Percentiles rank a stretch among this genome's conserved stretches.
Evolutionary conservation across 441 rosid genomes (phyloP).

Genomic region (Biscutella auriculata): DNA sequence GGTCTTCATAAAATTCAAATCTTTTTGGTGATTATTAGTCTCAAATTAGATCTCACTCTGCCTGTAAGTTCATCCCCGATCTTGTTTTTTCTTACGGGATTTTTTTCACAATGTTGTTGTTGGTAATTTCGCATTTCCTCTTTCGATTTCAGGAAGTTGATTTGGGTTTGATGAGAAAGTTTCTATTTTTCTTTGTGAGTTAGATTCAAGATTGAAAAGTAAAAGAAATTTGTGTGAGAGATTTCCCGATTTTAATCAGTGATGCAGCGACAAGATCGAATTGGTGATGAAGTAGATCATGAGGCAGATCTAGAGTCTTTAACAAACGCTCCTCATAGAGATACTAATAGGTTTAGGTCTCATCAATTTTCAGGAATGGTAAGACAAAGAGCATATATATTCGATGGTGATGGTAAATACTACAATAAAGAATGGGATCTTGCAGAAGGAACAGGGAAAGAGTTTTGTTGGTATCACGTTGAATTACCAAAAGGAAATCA

Average conservation of each 20-base stretch:
- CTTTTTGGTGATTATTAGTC: no score
- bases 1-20: no score
- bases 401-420: slow-evolving; percentile 68
- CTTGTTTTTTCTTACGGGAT: no score
- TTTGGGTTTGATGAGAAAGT: no score
- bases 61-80: no score
- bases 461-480: slow-evolving; percentile 93
- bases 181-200: no score
- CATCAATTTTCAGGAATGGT: slow-evolving; percentile 55
- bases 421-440: slow-evolving; percentile 76
- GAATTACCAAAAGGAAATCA: slow-evolving; percentile 78
- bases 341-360: slow-evolving; percentile 10
- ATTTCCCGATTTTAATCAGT: not conserved
- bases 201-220: no score
- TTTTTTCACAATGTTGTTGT: no score
- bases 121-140: no score
- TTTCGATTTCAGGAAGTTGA: no score
- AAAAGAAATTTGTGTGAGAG: no score
- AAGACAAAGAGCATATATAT: slow-evolving; percentile 67
- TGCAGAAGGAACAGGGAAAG: slow-evolving; percentile 47
- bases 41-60: no score
- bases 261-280: slow-evolving; percentile 43
- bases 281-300: slow-evolving; percentile 30
- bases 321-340: slow-evolving; percentile 17
- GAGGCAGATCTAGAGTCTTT: slow-evolving; percentile 34